Base-by-base conservation (phyloP, 495 filamentous ascomycete species). In the Pyrenula aspistea region DNA sequence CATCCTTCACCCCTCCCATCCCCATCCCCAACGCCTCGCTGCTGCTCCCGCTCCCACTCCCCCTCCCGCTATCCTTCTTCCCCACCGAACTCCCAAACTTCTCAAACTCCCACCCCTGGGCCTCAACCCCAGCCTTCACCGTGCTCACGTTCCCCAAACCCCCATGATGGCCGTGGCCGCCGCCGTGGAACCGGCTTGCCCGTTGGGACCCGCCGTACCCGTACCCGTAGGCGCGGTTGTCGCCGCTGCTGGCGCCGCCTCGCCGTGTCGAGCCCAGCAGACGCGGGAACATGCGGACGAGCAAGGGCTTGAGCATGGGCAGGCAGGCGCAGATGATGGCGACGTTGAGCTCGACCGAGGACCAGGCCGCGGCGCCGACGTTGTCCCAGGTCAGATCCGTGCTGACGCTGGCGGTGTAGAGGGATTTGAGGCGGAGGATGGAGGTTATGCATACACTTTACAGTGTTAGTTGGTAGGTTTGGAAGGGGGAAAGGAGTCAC, bases 321-420 rank as follows among this genome's bases (percentile, higher is more conserved):
- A 95, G 81, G 62, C 89, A 95, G 54, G 86, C 90, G 62, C 88
- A 92, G 59, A 91, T 85, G 61, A 95, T 93, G n/a, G 88, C 83
- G 0, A 74, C 76, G 65, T 95, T 91, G 68, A 93, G 89, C 72
- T 95, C 91, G 55, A 96, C 78, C n/a, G 86, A 85, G 25, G 87
- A 91, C 90, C 90, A 96, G 56, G 75, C 77, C 0, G 80, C 81
- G 0, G 77, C 74, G 51, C 75, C 73, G 49, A 83, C 74, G 62
- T 80, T 82, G 59, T 83, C 76, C 63, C 72, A 73, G 75, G 50
- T 49, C 42, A 19, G 10, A 1, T 53, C 51, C 55, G 63, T 61
- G 55, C 52, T 21, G 50, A 52, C 20, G 10, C 8, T 8, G 50
- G 19, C 22, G 19, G 50, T 52, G 50, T 52, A 52, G 50, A 52